Conservation (phyloP, 768 basidiomycete genomes). For the Russula lepida region DNA sequence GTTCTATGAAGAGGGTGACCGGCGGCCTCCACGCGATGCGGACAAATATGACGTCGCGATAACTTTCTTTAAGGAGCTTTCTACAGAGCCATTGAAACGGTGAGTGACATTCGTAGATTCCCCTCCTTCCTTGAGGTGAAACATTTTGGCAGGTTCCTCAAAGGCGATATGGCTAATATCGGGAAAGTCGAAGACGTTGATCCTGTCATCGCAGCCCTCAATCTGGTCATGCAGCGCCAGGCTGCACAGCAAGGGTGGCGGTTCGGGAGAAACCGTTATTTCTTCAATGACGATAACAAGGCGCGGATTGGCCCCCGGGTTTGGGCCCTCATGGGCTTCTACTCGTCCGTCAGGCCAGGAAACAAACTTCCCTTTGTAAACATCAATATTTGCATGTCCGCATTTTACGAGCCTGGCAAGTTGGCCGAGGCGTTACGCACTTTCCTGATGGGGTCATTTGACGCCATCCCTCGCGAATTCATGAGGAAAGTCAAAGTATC, state of each 20-base stretch:
- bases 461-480: slow-evolving; percentile 42
- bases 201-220: slow-evolving; percentile 55
- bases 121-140: not conserved
- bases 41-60: slow-evolving; percentile 36
- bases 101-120: slow-evolving; percentile 22
- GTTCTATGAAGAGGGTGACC: slow-evolving; percentile 36
- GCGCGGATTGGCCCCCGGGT: slow-evolving; percentile 31
- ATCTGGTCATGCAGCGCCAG: slow-evolving; percentile 52
- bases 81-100: slow-evolving; percentile 27
- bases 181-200: slow-evolving; percentile 40
- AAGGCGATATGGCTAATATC: slow-evolving; percentile 45
- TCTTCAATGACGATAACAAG: slow-evolving; percentile 36
- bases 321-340: slow-evolving; percentile 42
- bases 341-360: slow-evolving; percentile 41
- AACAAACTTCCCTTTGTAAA: slow-evolving; percentile 46
- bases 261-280: slow-evolving; percentile 59
- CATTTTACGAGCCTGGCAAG: slow-evolving; percentile 52
- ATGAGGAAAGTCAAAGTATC: slow-evolving; percentile 51
- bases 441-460: slow-evolving; percentile 36
- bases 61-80: slow-evolving; percentile 27
- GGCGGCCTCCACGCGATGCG: slow-evolving; percentile 29
- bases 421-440: slow-evolving; percentile 48
- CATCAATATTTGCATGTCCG: slow-evolving; percentile 45
- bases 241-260: slow-evolving; percentile 49
- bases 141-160: slow-evolving; percentile 39